Conservation (phyloP, 2,329 filamentous ascomycete genomes). For the Ilyonectria destructans region DNA sequence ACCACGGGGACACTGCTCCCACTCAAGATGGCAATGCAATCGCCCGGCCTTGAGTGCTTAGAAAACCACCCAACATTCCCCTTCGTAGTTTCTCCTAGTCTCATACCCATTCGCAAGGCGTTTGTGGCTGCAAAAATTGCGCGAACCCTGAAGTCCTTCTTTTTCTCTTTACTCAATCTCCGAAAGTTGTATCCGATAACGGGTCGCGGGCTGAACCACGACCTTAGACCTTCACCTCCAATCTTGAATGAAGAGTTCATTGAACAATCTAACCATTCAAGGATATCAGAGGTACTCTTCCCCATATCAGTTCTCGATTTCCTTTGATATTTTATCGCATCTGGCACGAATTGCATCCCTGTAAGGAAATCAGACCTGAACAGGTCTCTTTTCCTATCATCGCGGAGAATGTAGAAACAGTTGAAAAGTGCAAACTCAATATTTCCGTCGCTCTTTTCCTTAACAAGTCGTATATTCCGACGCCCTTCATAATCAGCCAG, state of each 20-base stretch:
- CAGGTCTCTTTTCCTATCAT: not conserved
- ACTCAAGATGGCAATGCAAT: not conserved
- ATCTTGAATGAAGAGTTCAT: not conserved
- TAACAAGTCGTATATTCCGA: not conserved
- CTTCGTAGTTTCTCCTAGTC: not conserved
- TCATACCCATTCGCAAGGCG: not conserved
- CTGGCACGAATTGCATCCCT: not conserved
- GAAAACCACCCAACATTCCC: not conserved
- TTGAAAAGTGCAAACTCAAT: not conserved
- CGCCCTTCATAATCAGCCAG: not conserved
- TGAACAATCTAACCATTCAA: not conserved
- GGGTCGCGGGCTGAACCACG: not conserved
- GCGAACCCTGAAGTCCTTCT: not conserved
- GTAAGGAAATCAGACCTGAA: not conserved
- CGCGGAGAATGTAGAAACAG: not conserved
- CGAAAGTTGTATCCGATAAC: rapidly evolving
- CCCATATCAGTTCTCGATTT: not conserved
- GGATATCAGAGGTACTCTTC: not conserved
- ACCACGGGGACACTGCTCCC: not conserved
- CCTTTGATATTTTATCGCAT: not conserved
- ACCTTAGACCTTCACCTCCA: not conserved
- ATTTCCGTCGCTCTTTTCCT: not conserved
- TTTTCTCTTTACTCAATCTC: not conserved
- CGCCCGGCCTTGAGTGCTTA: not conserved
- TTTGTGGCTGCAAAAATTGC: not conserved